phyloP scores from a whole-genome alignment of 371 early-diverging fungal genomes.

The Mucor piriformis region DNA sequence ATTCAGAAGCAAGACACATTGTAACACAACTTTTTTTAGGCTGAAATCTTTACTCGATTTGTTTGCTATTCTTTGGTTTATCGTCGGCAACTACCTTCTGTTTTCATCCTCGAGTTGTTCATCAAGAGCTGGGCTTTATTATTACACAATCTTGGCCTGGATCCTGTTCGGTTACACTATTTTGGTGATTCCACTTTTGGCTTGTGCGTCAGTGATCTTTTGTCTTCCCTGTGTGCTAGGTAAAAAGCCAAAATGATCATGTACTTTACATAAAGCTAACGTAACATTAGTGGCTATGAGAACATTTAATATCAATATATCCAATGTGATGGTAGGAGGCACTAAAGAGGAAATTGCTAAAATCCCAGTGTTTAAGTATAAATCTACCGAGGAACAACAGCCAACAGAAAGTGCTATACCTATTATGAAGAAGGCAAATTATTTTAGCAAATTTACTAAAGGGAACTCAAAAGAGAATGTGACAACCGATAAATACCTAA shows the following conservation, averaged over 20 bases:
- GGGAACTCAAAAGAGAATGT: not conserved
- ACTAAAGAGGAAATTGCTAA: conserved; percentile 57
- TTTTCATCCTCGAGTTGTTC: conserved; percentile 56
- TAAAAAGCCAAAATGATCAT: conserved; percentile 10
- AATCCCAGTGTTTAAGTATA: conserved; percentile 49
- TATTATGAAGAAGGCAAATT: not conserved
- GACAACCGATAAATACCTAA: conserved; percentile 16
- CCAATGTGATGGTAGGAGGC: conserved; percentile 56
- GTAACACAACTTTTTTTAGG: conserved; percentile 5
- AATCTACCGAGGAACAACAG: conserved; percentile 4
- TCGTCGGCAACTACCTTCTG: conserved; percentile 71
- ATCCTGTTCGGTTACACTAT: conserved; percentile 69
- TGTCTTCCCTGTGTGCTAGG: conserved; percentile 64
- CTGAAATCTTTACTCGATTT: conserved; percentile 60
- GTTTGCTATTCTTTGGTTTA: conserved; percentile 66
- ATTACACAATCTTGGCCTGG: conserved; percentile 61
- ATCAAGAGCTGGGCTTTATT: conserved; percentile 51
- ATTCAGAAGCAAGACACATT: no score
- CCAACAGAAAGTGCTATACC: not conserved
- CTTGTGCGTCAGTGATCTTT: conserved; percentile 63
- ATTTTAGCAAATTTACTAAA: not conserved
- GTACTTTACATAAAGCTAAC: no score
- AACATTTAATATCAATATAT: conserved; percentile 54
- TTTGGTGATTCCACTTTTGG: conserved; percentile 60
- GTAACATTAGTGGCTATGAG: conserved; percentile 59